Evolutionary conservation across 257 asterid species (phyloP).

Genomic region (Henckelia pumila): DNA sequence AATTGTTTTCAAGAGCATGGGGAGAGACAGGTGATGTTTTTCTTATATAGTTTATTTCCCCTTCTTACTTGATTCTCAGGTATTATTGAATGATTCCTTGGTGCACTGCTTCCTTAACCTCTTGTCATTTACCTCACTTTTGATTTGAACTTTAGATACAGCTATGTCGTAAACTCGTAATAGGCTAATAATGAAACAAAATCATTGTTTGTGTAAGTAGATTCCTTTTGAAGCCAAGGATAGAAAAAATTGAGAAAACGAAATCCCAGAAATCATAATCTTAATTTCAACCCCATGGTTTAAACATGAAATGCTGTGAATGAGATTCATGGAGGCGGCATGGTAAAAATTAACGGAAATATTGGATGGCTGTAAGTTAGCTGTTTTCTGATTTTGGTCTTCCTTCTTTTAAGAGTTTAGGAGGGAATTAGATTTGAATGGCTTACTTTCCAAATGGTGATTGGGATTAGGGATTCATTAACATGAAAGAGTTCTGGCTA

Average conservation of each 20-base stretch:
- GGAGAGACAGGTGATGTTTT: constrained; percentile 72
- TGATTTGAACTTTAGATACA: too few relatives aligned
- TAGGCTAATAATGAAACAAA: too few relatives aligned
- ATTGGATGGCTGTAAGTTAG: too few relatives aligned
- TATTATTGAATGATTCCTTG: not conserved
- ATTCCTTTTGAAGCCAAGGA: not conserved
- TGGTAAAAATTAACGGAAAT: not conserved
- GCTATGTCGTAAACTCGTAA: too few relatives aligned
- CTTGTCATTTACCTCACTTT: not conserved
- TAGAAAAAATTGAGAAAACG: not conserved
- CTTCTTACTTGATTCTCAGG: not conserved
- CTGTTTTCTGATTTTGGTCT: too few relatives aligned
- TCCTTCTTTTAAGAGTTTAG: too few relatives aligned
- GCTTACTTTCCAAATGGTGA: too few relatives aligned
- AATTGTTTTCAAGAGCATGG: constrained; percentile 91
- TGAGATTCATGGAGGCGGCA: not conserved
- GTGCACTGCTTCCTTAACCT: not conserved
- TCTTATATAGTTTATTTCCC: not conserved
- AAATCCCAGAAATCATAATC: not conserved
- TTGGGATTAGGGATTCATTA: too few relatives aligned
- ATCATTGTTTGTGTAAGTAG: not conserved
- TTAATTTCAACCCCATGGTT: not conserved
- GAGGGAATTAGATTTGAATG: too few relatives aligned
- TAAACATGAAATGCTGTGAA: not conserved
- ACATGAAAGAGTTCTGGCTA: too few relatives aligned